Evolutionary conservation across 2,329 filamentous ascomycete species (phyloP).

Genomic region (Penicillium brevicompactum): DNA sequence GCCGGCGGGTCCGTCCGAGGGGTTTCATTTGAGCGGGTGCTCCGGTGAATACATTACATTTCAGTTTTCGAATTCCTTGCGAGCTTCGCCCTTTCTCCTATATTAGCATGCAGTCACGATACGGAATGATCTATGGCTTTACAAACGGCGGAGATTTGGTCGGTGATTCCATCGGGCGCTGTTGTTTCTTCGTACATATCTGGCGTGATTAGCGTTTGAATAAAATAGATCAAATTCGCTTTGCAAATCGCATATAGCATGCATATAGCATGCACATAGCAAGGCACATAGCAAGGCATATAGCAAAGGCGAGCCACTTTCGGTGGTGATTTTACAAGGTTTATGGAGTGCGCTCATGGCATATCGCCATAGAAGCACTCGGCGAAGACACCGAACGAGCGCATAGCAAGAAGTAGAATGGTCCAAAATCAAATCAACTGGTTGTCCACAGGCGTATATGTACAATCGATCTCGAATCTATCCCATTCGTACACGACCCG

Average conservation of each 20-base stretch:
- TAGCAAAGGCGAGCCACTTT: background rate
- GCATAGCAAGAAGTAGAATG: background rate
- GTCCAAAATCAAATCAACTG: slow-evolving; percentile 24
- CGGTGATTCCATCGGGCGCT: slow-evolving; percentile 1
- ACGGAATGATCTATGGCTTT: slow-evolving; percentile 19
- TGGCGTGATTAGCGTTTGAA: slow-evolving; percentile 39
- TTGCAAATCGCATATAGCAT: background rate
- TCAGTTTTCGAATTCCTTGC: background rate
- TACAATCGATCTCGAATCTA: slow-evolving; percentile 30
- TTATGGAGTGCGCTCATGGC: background rate
- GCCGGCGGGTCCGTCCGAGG: slow-evolving; percentile 74
- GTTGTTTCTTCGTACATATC: slow-evolving; percentile 26
- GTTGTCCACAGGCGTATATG: slow-evolving; percentile 32
- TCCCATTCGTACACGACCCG: slow-evolving; percentile 22
- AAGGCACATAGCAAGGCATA: background rate
- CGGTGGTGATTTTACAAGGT: background rate
- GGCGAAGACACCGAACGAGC: background rate
- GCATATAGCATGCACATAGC: background rate
- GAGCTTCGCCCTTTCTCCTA: background rate
- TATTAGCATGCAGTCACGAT: background rate
- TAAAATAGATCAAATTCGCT: slow-evolving; percentile 27
- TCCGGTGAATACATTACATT: slow-evolving; percentile 56
- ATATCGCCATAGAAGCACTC: background rate
- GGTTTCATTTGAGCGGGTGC: slow-evolving; percentile 74
- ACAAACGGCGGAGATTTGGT: slow-evolving; percentile 7